Conservation (phyloP, 257 asterid species). For the Catharanthus roseus region DNA sequence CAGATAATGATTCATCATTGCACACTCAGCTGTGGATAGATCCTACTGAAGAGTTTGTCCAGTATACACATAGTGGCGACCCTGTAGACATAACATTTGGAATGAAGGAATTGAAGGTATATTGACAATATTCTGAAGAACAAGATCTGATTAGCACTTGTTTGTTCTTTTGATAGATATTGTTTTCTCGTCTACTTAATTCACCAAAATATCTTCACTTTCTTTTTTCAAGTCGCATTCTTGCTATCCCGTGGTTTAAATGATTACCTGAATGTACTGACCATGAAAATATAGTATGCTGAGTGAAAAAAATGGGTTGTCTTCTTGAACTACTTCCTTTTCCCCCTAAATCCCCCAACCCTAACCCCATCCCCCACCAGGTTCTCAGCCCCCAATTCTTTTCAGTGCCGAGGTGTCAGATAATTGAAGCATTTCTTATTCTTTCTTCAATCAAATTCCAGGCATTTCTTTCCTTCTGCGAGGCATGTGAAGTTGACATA, state of each 20-base stretch:
- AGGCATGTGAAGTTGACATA: conserved; percentile 93
- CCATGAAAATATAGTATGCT: neutral
- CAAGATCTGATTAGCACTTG: neutral
- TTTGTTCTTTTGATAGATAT: neutral
- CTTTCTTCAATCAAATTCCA: conserved; percentile 28
- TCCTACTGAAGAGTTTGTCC: conserved; percentile 91
- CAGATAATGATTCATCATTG: conserved; percentile 87
- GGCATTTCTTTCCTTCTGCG: conserved; percentile 95
- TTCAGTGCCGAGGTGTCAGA: neutral
- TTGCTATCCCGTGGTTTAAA: neutral
- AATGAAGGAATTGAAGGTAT: conserved; percentile 89
- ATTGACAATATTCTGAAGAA: conserved; percentile 7
- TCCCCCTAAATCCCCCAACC: no score
- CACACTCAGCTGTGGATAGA: conserved; percentile 98
- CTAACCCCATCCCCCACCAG: no score
- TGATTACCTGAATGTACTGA: neutral
- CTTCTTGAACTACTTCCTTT: neutral
- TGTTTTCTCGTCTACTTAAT: neutral
- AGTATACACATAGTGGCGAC: conserved; percentile 70
- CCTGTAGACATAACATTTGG: conserved; percentile 96
- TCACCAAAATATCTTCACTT: neutral
- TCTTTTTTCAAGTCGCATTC: neutral
- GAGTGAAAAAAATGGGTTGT: neutral
- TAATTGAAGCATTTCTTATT: conserved; percentile 1
- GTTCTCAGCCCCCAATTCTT: neutral